phyloP scores from a whole-genome alignment of 768 basidiomycete species.

The Naganishia kalamii region DNA sequence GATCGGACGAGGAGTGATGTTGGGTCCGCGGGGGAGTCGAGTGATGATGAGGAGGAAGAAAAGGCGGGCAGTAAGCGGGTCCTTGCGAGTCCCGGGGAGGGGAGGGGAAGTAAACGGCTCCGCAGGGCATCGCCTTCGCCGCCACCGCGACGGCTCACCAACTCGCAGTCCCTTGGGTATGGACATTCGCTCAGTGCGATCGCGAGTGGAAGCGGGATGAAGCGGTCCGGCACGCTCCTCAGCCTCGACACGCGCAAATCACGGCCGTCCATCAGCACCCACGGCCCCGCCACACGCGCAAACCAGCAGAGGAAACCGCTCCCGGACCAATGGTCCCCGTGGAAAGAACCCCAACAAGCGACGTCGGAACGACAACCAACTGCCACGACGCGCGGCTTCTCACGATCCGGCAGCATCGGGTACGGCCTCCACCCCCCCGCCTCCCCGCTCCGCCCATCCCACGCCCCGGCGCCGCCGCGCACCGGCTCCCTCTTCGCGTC shows the following conservation, averaged over 20 bases:
- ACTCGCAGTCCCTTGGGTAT: no score
- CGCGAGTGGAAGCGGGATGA: neutral
- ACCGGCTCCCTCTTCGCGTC: neutral
- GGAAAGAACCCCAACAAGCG: neutral
- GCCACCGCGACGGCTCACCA: neutral
- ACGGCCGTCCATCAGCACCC: no score
- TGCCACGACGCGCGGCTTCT: neutral
- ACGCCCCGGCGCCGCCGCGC: neutral
- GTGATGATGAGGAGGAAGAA: conserved; percentile 5
- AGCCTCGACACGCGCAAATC: neutral
- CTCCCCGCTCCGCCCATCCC: neutral
- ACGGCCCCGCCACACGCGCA: no score
- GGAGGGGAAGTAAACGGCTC: neutral
- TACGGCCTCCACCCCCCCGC: neutral
- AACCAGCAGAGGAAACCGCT: no score
- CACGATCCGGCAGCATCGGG: neutral
- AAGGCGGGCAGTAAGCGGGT: neutral
- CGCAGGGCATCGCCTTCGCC: neutral
- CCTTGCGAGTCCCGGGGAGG: neutral
- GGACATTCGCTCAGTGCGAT: no score
- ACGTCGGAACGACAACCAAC: neutral
- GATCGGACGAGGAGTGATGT: conserved; percentile 6
- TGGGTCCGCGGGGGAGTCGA: neutral
- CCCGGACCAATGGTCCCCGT: neutral
- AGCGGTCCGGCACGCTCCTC: conserved; percentile 1